Base-by-base conservation (phyloP, 352 stramenopile species). In the Saprolegnia diclina region DNA sequence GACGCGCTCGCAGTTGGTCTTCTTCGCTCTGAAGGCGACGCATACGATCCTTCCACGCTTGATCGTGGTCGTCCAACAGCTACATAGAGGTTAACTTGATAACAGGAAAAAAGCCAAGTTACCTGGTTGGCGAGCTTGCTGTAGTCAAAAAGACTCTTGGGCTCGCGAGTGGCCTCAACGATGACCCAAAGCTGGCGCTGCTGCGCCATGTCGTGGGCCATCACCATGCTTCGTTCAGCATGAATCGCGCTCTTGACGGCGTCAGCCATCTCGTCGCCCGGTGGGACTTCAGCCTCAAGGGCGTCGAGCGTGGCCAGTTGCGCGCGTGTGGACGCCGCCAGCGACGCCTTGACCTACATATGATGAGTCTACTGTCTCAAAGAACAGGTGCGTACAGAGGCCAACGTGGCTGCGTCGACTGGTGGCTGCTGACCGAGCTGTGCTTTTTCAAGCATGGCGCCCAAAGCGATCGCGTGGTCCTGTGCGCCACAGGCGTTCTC, bases 21-120 rank as follows among this genome's bases (percentile, higher is more conserved):
- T 26, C 63, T 61, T 69, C 63, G 38, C 61, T 45, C 6, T 52
- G 32, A 5, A 62, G 7, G 9, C 9, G 26, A 5, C 11, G 13
- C 35, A 21, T 62, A 5, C 22, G 22, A 13, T 38, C 46, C 10
- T 61, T 29, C 63, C 45, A 48, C 19, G 19, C 54, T n/a, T 45
- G 19, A 21, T 61, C 32, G n/a, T 61, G 46, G 38, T 62, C 53
- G 50, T 69, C 63, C 22, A 61, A 32, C 21, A 69, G 13, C 63
- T 69, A 45, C n/a, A 32, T 21, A 45, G 29, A n/a, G 19, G 13
- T 7, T 45, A 45, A 7, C 38, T 16, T 14, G 7, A 45, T 14
- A 45, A 45, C 38, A 16, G 7, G 7, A 7, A 45, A 45, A 45
- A 45, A 45, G 38, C 14, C 14, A 16, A 14, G 7, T 7, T 48